Percentiles rank a stretch among this genome's conserved stretches.
These are phyloP conservation scores for Meyerozyma sp. DNA, from an alignment of 1,139 yeast species.

Conservation along the genomic window DNA sequence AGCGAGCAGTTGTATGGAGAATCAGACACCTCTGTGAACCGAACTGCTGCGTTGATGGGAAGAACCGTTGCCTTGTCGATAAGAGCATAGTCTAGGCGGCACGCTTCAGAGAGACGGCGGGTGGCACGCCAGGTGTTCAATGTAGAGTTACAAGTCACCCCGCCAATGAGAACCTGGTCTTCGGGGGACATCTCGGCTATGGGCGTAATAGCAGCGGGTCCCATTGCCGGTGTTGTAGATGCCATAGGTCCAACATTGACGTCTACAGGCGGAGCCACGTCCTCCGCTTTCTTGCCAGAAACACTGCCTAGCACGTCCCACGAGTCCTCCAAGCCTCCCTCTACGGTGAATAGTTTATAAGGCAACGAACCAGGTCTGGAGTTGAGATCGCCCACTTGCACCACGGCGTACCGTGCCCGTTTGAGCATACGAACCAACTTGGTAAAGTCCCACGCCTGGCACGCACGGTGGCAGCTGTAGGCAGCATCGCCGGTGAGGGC, in stretches of 20 bases:
- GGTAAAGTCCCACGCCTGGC: conserved; percentile 96
- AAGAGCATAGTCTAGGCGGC: conserved; percentile 85
- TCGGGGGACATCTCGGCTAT: conserved; percentile 52
- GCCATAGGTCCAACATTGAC: neutral
- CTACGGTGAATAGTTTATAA: conserved; percentile 62
- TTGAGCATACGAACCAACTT: conserved; percentile 57
- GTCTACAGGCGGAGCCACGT: neutral
- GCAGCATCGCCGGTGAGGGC: conserved; percentile 79
- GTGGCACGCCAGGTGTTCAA: conserved; percentile 80
- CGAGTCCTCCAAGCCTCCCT: conserved; percentile 71
- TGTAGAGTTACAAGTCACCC: conserved; percentile 84
- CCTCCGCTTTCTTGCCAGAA: neutral
- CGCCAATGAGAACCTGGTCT: conserved; percentile 69
- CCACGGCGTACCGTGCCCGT: conserved; percentile 75
- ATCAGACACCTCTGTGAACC: conserved; percentile 65
- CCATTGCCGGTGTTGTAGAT: neutral
- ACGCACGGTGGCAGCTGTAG: conserved; percentile 82
- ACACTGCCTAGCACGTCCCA: conserved; percentile 68
- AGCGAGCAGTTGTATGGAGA: conserved; percentile 56
- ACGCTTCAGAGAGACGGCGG: conserved; percentile 66
- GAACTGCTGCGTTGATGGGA: conserved; percentile 59
- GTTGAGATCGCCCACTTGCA: conserved; percentile 91
- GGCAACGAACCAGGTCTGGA: conserved; percentile 85
- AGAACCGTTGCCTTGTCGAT: conserved; percentile 52
- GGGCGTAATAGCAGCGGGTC: conserved; percentile 19